Evolutionary conservation across 2,329 filamentous ascomycete species (phyloP).

Genomic region (Sclerotinia minor): DNA sequence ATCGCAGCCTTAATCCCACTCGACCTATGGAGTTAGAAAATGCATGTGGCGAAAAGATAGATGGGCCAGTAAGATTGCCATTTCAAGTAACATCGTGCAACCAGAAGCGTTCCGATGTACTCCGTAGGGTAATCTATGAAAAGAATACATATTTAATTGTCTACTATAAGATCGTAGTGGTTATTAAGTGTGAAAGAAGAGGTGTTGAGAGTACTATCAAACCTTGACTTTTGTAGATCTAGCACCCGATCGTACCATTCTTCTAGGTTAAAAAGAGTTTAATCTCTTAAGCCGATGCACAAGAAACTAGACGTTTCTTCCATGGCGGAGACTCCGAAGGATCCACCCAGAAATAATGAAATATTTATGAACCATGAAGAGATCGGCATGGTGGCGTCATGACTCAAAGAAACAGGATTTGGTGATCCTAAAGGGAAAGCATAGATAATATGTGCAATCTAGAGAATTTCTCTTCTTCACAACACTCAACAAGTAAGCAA

Average conservation of each 20-base stretch:
- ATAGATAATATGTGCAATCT: no score
- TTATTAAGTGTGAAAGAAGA: no score
- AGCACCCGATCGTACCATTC: no score
- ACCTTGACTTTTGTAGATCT: no score
- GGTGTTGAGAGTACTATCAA: background rate
- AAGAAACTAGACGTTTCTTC: background rate
- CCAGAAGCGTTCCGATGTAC: background rate
- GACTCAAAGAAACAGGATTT: no score
- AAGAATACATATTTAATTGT: background rate
- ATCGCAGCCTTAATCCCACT: background rate
- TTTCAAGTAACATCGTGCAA: background rate
- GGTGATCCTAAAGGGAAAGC: background rate
- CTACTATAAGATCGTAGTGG: background rate
- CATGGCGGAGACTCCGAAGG: rapidly evolving
- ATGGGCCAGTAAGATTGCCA: no score
- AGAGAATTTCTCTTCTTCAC: background rate
- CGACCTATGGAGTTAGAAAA: no score
- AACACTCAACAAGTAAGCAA: background rate
- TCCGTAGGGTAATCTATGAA: background rate
- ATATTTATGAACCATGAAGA: background rate
- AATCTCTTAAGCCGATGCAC: background rate
- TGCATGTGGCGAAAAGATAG: background rate
- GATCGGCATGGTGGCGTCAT: background rate
- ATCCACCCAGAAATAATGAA: background rate
- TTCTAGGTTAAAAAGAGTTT: background rate